Evolutionary conservation across 176 grass and related monocot genomes (phyloP), one percentile per base, ranked within the genome.

Genomic region (Paspalum notatum): DNA sequence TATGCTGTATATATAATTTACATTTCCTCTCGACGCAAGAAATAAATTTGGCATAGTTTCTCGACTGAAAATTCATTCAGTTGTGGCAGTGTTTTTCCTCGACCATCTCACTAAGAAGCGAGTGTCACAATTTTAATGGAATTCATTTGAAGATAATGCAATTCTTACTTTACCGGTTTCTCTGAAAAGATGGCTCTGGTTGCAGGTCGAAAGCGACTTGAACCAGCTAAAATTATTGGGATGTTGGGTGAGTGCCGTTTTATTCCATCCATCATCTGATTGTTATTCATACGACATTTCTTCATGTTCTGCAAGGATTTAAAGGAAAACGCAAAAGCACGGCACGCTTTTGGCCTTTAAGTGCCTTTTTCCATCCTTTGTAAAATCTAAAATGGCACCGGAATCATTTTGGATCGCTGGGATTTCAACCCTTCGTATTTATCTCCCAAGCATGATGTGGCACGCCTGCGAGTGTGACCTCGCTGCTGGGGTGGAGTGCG

Each of bases 251-350:
- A 79, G 27, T 79, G 58, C 67, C 50, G 40, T 87, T 78, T 66
- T 17, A 59, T 66, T 83, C 65, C 41, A 56, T 20, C 67, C 15
- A 78, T 14, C 86, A 67, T 74, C 79, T 66, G 68, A 26, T 72
- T 78, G 58, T 72, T 62, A 37, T 83, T 72, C n/a, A 42, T 71
- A 43, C 11, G 40, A 8, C 9, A 76, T 77, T 76, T 68, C 5
- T 59, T 18, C 20, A 20, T 68, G 20, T 84, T 25, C 18, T 15
- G 0, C 47, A 70, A 84, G 18, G 64, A 59, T 8, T 22, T 37
- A 49, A 65, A 12, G 21, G 14, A 18, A 81, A 44, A 58, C 5
- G 76, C 14, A 27, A 81, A 68, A 82, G 32, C 71, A 67, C 0
- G 12, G 1, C 65, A 24, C 24, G 22, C 74, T 78, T 83, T 87